These are phyloP conservation scores for Podospora bellae-mahoneyi DNA, from an alignment of 495 filamentous ascomycete genomes.

Conservation along the genomic window DNA sequence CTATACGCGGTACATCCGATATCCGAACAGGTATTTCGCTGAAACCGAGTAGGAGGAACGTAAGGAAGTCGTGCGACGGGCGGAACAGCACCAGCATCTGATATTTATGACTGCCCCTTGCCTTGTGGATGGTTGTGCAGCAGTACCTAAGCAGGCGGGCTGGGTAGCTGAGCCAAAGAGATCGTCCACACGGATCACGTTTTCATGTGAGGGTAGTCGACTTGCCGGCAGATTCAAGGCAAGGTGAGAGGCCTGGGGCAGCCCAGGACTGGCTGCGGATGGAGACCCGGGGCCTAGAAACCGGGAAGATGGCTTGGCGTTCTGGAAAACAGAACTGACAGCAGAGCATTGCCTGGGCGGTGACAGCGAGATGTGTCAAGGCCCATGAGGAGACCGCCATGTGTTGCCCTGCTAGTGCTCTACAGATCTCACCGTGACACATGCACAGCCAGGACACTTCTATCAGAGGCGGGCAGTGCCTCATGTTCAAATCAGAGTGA, in stretches of 20 bases:
- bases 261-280: slow-evolving; percentile 1
- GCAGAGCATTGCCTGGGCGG: slow-evolving; percentile 10
- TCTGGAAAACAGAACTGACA: slow-evolving; percentile 4
- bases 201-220: slow-evolving; percentile 15
- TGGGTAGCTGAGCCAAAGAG: slow-evolving; percentile 13
- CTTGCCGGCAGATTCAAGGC: slow-evolving; percentile 12
- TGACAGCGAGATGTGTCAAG: slow-evolving; percentile 10
- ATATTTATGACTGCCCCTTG: slow-evolving; percentile 7
- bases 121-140: slow-evolving; percentile 1
- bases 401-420: neutral
- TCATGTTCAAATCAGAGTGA: too few species aligned
- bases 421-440: neutral
- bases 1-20: neutral
- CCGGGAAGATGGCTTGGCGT: slow-evolving; percentile 10
- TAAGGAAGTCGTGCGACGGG: neutral
- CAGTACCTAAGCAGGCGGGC: neutral
- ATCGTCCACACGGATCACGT: slow-evolving; percentile 24
- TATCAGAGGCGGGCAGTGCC: too few species aligned
- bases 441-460: neutral
- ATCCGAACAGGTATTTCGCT: neutral
- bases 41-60: neutral
- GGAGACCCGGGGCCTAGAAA: neutral
- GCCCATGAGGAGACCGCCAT: neutral
- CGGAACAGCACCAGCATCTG: slow-evolving; percentile 3
- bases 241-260: neutral